Evolutionary conservation across 2,329 filamentous ascomycete species (phyloP).

Genomic region (Claviceps humidiphila): DNA sequence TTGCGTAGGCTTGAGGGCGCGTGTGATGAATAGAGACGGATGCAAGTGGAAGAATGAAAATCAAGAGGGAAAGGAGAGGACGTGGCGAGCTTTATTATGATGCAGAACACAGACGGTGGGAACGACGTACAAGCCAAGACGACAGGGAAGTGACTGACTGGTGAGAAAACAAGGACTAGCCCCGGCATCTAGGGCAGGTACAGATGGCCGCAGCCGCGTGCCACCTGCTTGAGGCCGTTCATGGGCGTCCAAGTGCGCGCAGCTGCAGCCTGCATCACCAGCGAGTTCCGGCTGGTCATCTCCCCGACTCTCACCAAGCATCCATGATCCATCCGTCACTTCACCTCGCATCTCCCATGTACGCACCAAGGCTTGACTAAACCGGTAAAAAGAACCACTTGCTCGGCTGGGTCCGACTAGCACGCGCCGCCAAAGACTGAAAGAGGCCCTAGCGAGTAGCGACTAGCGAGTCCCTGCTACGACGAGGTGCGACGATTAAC

Average conservation of each 20-base stretch:
- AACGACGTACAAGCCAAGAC: neutral
- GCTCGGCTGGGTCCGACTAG: neutral
- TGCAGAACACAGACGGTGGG: neutral
- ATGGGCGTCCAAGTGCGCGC: too few relatives aligned
- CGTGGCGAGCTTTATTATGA: slow-evolving; percentile 5
- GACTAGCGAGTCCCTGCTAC: too few relatives aligned
- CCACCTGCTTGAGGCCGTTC: slow-evolving; percentile 2
- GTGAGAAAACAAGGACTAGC: slow-evolving; percentile 5
- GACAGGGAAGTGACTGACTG: neutral
- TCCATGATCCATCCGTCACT: too few relatives aligned
- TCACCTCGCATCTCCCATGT: too few relatives aligned
- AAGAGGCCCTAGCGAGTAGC: neutral
- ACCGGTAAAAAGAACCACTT: neutral
- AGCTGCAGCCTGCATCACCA: too few relatives aligned
- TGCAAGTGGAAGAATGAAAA: neutral
- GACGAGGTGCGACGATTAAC: too few relatives aligned
- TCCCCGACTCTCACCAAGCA: too few relatives aligned
- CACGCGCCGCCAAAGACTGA: neutral
- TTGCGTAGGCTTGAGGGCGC: neutral
- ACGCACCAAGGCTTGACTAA: neutral
- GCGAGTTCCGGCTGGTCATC: too few relatives aligned
- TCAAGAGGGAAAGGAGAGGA: neutral
- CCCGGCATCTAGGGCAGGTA: slow-evolving; percentile 3
- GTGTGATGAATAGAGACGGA: neutral
- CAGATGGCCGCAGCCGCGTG: slow-evolving; percentile 5